Evolutionary conservation across 1,284 basidiomycete species (phyloP).

Genomic region (Trichosporon sp.): DNA sequence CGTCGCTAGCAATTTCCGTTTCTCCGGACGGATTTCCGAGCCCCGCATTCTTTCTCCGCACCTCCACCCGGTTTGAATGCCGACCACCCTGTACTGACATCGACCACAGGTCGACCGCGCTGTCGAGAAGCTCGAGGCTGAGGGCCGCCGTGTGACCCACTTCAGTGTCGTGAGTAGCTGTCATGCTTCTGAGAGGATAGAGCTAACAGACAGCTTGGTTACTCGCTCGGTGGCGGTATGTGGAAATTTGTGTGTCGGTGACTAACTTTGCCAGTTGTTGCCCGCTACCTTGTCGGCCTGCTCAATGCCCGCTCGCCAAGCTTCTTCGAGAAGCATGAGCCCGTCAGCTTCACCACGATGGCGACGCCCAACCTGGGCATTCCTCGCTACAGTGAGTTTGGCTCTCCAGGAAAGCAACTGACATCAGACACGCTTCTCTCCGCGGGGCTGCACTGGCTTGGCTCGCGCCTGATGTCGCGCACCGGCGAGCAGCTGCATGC

Average conservation of each 20-base stretch:
- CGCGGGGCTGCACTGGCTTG: conserved; percentile 56
- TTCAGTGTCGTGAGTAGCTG: conserved; percentile 37
- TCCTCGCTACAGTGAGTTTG: conserved; percentile 35
- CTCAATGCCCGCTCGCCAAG: conserved; percentile 38
- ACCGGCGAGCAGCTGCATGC: conserved; percentile 77
- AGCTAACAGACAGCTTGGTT: conserved; percentile 33
- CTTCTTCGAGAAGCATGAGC: conserved; percentile 37
- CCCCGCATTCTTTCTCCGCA: not conserved
- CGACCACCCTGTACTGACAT: not conserved
- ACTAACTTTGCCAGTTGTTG: conserved; percentile 32
- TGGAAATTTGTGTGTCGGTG: not conserved
- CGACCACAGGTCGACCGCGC: conserved; percentile 40
- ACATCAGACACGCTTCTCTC: conserved; percentile 55
- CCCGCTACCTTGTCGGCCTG: conserved; percentile 42
- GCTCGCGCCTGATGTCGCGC: conserved; percentile 68
- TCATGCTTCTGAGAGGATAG: not conserved
- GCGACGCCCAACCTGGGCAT: conserved; percentile 42
- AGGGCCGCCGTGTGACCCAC: conserved; percentile 27
- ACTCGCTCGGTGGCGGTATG: conserved; percentile 45
- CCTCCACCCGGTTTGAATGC: not conserved
- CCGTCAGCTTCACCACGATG: conserved; percentile 40
- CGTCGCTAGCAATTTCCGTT: not conserved
- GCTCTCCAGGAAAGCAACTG: not conserved
- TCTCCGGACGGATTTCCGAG: not conserved
- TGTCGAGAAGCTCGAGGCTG: conserved; percentile 28